A percentile compares a stretch with the other conserved stretches of the same genome.
Conservation (phyloP, 2,329 filamentous ascomycete genomes). For the Cercospora sp. region DNA sequence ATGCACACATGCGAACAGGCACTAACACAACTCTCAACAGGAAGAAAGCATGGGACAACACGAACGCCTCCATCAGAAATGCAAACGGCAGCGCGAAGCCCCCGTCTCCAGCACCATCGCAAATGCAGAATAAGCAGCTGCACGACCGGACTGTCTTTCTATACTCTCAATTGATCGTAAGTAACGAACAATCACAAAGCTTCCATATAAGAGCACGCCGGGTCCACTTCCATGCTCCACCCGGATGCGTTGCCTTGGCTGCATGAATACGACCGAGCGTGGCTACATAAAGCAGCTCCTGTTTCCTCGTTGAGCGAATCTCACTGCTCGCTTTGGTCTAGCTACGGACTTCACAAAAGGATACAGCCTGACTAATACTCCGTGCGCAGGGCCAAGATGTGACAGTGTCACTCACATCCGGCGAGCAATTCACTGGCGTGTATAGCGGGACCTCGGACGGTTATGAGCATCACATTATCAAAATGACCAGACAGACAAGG, state of each 20-base stretch:
- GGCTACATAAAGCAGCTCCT: not conserved
- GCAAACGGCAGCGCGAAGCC: slow-evolving; percentile 55
- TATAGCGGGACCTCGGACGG: slow-evolving; percentile 57
- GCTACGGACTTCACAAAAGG: not conserved
- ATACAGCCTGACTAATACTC: not conserved
- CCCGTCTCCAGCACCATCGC: slow-evolving; percentile 26
- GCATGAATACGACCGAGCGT: not conserved
- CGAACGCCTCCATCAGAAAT: slow-evolving; percentile 9
- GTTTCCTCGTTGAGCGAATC: not conserved
- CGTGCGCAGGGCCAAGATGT: slow-evolving; percentile 54
- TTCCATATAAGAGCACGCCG: not conserved
- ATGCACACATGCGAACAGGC: not conserved
- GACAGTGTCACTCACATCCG: slow-evolving; percentile 59
- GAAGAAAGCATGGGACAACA: slow-evolving; percentile 17
- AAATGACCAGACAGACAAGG: slow-evolving; percentile 62
- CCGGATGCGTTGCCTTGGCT: not conserved
- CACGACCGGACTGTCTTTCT: slow-evolving; percentile 62
- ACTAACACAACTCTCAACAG: slow-evolving; percentile 1
- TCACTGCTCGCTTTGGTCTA: not conserved
- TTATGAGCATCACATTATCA: slow-evolving; percentile 58
- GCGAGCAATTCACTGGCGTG: slow-evolving; percentile 62
- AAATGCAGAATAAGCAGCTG: slow-evolving; percentile 46
- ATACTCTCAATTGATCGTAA: slow-evolving; percentile 59
- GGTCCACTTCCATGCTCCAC: not conserved
- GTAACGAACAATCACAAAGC: slow-evolving; percentile 45